These are phyloP conservation scores for Achaetomiella virescens DNA, from an alignment of 495 filamentous ascomycete genomes.

Conservation along the genomic window DNA sequence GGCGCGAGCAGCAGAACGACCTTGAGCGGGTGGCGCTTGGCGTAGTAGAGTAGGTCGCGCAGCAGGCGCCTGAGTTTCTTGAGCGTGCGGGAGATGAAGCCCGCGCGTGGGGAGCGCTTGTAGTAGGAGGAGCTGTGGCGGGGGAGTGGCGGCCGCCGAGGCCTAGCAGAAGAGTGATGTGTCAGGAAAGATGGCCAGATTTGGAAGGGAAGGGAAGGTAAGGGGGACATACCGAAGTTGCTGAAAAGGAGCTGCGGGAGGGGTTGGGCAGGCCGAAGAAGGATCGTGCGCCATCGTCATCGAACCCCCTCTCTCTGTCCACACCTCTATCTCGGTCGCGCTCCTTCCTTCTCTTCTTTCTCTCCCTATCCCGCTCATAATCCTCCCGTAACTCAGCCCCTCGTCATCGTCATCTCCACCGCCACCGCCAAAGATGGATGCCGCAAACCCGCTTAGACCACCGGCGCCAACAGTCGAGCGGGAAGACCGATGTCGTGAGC, in stretches of 20 bases:
- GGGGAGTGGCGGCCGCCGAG: not conserved
- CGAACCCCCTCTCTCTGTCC: no score
- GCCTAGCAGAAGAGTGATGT: not conserved
- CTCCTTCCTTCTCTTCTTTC: not conserved
- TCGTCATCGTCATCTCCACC: slow-evolving; percentile 25
- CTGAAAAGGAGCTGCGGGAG: slow-evolving; percentile 38
- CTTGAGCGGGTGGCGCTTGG: slow-evolving; percentile 71
- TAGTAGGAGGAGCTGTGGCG: slow-evolving; percentile 58
- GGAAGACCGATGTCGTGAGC: slow-evolving; percentile 16
- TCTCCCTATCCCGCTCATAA: no score
- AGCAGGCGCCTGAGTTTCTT: slow-evolving; percentile 65
- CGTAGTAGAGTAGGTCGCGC: slow-evolving; percentile 68
- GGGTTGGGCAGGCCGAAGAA: slow-evolving; percentile 26
- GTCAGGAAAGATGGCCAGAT: no score
- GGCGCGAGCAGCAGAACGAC: slow-evolving; percentile 82
- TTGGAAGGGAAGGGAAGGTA: slow-evolving; percentile 44
- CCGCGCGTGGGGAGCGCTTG: slow-evolving; percentile 65
- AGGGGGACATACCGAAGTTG: slow-evolving; percentile 38
- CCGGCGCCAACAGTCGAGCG: slow-evolving; percentile 21
- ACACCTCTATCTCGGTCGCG: slow-evolving; percentile 24
- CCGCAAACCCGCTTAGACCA: slow-evolving; percentile 13
- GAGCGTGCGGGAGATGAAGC: slow-evolving; percentile 64
- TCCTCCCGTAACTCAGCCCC: no score
- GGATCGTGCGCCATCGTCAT: slow-evolving; percentile 6
- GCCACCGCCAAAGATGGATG: slow-evolving; percentile 35